These are phyloP conservation scores for Pyrenophora graminea DNA, from an alignment of 2,329 filamentous ascomycete species.

Conservation along the genomic window DNA sequence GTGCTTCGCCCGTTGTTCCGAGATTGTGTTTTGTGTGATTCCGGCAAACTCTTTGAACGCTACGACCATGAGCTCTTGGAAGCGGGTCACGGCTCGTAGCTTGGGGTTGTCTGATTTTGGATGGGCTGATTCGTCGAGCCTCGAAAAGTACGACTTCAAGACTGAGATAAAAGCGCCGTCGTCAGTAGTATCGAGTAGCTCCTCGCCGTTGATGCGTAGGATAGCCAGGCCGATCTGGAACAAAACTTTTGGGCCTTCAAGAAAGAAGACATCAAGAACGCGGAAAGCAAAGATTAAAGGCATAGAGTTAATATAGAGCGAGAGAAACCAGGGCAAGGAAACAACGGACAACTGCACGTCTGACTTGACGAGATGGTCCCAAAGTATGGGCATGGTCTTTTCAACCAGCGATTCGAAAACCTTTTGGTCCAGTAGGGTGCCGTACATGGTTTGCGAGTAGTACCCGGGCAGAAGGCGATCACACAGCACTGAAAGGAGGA, in stretches of 20 bases:
- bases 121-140: conserved; percentile 92
- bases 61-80: conserved; percentile 98
- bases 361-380: conserved; percentile 96
- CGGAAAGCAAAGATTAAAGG: conserved; percentile 95
- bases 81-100: conserved; percentile 87
- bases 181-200: conserved; percentile 87
- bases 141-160: conserved; percentile 90
- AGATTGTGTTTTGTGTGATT: conserved; percentile 91
- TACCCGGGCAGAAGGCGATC: conserved; percentile 93
- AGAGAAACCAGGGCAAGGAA: conserved; percentile 96
- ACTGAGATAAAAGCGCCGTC: conserved; percentile 97
- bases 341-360: conserved; percentile 98
- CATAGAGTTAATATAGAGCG: conserved; percentile 99
- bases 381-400: conserved; percentile 96
- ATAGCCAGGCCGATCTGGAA: conserved; percentile 99
- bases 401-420: conserved; percentile 99
- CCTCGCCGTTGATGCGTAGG: conserved; percentile 93
- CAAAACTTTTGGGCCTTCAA: conserved; percentile 94
- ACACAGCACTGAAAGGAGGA: conserved; percentile 86
- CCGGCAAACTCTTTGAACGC: conserved; percentile 97
- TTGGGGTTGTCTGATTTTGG: conserved; percentile 95
- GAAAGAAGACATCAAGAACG: conserved; percentile 95
- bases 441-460: conserved; percentile 99
- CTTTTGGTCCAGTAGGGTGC: conserved; percentile 91
- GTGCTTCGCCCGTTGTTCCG: conserved; percentile 85